Conservation (phyloP, 805 yeast species). For the Saturnispora ahearnii region DNA sequence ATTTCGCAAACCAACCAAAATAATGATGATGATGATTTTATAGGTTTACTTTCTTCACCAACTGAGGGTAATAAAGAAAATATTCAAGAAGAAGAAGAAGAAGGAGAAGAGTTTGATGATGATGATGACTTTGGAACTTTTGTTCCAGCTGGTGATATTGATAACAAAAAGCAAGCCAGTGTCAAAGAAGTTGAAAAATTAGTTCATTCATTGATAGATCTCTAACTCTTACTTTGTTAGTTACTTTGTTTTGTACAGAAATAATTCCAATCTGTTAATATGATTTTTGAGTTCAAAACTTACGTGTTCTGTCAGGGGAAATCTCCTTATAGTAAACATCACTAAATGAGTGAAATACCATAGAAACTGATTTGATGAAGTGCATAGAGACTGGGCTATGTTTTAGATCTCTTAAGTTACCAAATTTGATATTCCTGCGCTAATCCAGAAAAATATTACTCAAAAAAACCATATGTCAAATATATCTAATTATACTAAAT, state of each 20-base stretch:
- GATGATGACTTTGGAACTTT: conserved; percentile 30
- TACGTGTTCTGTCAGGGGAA: too few relatives aligned
- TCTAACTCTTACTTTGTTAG: background rate
- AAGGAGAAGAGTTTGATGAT: conserved; percentile 18
- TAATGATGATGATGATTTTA: conserved; percentile 5
- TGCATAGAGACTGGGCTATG: too few relatives aligned
- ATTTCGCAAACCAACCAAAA: background rate
- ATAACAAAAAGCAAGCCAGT: conserved; percentile 5
- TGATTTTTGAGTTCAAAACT: too few relatives aligned
- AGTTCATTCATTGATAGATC: conserved; percentile 4
- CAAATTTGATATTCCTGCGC: too few relatives aligned
- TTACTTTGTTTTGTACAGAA: background rate
- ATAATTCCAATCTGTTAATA: too few relatives aligned
- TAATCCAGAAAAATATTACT: background rate
- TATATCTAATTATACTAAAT: too few relatives aligned
- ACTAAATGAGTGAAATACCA: too few relatives aligned
- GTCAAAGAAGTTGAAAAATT: background rate
- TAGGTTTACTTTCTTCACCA: conserved; percentile 8
- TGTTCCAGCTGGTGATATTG: conserved; percentile 24
- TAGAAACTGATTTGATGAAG: too few relatives aligned
- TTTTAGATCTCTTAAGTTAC: too few relatives aligned
- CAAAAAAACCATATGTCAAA: too few relatives aligned
- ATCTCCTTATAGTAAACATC: too few relatives aligned
- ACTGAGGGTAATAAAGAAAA: background rate
- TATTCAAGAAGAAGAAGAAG: too few relatives aligned